These are phyloP conservation scores for Chalciporus sp. DNA, from an alignment of 1,284 basidiomycete species.

Conservation along the genomic window DNA sequence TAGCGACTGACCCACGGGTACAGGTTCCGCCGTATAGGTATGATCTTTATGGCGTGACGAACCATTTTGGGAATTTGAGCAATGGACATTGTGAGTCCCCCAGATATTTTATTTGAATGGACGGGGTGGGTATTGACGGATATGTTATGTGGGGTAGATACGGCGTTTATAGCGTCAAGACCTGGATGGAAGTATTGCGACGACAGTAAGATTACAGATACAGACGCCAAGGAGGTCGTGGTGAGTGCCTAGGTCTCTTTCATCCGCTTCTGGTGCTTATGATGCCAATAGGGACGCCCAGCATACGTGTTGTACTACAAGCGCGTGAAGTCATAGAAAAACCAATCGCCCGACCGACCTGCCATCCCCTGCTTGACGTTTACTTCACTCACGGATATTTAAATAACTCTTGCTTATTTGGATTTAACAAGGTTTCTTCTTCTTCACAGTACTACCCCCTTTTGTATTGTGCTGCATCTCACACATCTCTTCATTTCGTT, in stretches of 20 bases:
- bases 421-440: conserved; percentile 21
- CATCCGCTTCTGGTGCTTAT: conserved; percentile 7
- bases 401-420: conserved; percentile 34
- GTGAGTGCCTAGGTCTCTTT: conserved; percentile 52
- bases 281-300: conserved; percentile 66
- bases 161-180: conserved; percentile 79
- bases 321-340: conserved; percentile 57
- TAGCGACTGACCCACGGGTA: conserved; percentile 68
- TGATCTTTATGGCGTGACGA: conserved; percentile 88
- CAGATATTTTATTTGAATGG: no score
- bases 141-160: conserved; percentile 54
- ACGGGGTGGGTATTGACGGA: no score
- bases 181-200: conserved; percentile 88
- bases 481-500: neutral
- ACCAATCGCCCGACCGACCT: no score
- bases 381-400: conserved; percentile 27
- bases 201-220: conserved; percentile 75
- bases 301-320: conserved; percentile 91
- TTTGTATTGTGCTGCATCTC: conserved; percentile 28
- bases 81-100: conserved; percentile 87
- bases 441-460: conserved; percentile 21
- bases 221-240: conserved; percentile 80
- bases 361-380: neutral
- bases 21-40: conserved; percentile 87
- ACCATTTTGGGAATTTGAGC: conserved; percentile 89